Evolutionary conservation across 768 basidiomycete species (phyloP), one percentile per base, ranked within the genome.

Genomic region (Sarcodon sp.): DNA sequence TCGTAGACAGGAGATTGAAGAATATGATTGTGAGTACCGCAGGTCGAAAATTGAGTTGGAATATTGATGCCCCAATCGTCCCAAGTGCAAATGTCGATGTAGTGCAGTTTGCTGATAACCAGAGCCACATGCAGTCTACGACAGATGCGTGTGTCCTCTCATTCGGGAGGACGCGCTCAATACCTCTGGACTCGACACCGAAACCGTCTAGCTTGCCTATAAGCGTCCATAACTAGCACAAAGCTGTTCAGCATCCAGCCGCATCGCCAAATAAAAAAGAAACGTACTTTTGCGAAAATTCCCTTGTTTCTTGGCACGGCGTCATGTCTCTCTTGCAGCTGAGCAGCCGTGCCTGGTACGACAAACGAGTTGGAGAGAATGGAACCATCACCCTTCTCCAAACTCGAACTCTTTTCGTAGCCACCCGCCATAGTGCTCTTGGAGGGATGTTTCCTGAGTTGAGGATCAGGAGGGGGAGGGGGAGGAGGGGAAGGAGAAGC

Each of bases 1-100:
- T 45, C 10, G 59, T 61, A 39, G 54, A 55, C 46, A 64, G 50
- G 31, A 64, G 55, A 54, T 69, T 69, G 59, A 69, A 67, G 59
- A 70, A 69, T 53, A 72, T 47, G 57, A 70, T 66, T 10, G 57
- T 56, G 35, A 69, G 55, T 53, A 65, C 54, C 13, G 65, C 59
- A 44, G 67, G 65, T n/a, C 62, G 59, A 43, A 67, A 54, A n/a
- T 61, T 60, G 47, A 70, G 49, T 47, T 55, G 53, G 54, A 66
- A 68, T 33, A 66, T 45, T 16, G 55, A 53, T 9, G 63, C 61
- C 13, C 65, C 67, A 32, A 70, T 59, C 18, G 65, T 62, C 21
- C 69, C 69, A 46, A 69, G 59, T 15, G 64, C 59, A 51, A 70
- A 62, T 4, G 66, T 68, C 10, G 63, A 56, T 12, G 62, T 59